Base-by-base conservation (phyloP, 202 grass and related monocot genomes). In the Carex arenaria region DNA sequence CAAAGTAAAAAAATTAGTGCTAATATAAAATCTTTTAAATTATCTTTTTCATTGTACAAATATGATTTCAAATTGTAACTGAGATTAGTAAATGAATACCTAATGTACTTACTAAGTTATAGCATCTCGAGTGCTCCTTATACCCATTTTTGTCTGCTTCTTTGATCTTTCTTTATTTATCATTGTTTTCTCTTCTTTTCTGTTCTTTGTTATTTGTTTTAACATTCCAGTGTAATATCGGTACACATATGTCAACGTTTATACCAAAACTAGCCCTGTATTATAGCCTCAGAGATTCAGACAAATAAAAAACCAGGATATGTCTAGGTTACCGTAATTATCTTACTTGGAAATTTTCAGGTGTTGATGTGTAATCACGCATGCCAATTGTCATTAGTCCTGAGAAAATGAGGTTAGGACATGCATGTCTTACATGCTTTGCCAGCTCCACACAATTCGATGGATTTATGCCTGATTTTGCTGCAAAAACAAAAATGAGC, bases 331-430 rank as follows among this genome's bases (percentile, higher is more conserved):
- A n/a, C 36, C 18, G 13, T 23, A 77, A 80, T 2, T 28, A 84
- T 22, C 71, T 76, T 78, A 89, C 88, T 60, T 52, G 67, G 70
- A 98, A 98, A 80, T 93, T 90, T 90, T 92, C 91, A 4, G 95
- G 83, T 64, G 85, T 95, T 65, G 93, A 98, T 23, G 89, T 83
- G 88, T 98, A 95, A 63, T 95, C 86, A 57, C 85, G 85, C 93
- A 93, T 98, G 67, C 93, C 91, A 71, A 95, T 98, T 32, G 93
- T 98, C 93, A 93, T 98, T 69, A 98, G 70, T 78, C 95, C 93
- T 78, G 93, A 95, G 83, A 95, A 90, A 87, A 93, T 61, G 32
- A 95, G 86, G 78, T 93, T 83, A 17, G 93, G 91, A 67, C 95
- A 98, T 18, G 45, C 64, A 52, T 90, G 42, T 64, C 87, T 95